Evolutionary conservation across 2,329 filamentous ascomycete species (phyloP).

Genomic region (Chalara sp.): DNA sequence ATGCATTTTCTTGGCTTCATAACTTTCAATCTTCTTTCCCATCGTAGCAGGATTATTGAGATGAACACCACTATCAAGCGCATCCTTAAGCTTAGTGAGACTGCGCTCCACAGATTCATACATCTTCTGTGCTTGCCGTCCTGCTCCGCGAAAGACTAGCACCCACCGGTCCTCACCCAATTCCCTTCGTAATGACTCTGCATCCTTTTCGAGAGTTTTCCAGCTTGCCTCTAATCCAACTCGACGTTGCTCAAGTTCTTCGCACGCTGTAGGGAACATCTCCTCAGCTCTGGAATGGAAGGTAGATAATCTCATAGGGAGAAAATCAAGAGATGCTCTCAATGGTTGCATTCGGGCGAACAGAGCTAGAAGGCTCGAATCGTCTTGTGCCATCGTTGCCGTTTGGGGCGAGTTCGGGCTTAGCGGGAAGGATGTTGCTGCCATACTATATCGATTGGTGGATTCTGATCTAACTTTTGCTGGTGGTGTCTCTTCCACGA

Average conservation of each 20-base stretch:
- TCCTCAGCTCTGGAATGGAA: conserved; percentile 73
- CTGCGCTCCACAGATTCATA: conserved; percentile 90
- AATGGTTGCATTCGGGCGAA: conserved; percentile 95
- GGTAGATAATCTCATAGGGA: conserved; percentile 87
- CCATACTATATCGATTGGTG: conserved; percentile 63
- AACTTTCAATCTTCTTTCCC: conserved; percentile 82
- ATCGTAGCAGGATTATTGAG: conserved; percentile 63
- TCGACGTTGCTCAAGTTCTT: conserved; percentile 74
- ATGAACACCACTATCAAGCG: conserved; percentile 67
- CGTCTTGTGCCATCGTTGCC: conserved; percentile 61
- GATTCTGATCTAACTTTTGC: conserved; percentile 43
- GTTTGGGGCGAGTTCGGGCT: conserved; percentile 56
- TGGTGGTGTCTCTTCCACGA: conserved; percentile 78
- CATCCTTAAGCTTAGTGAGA: conserved; percentile 73
- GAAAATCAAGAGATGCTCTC: conserved; percentile 85
- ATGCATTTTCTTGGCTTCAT: conserved; percentile 90
- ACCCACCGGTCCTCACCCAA: conserved; percentile 95
- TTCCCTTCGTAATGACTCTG: conserved; percentile 82
- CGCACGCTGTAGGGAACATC: conserved; percentile 83
- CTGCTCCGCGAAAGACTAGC: conserved; percentile 87
- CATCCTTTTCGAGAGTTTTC: conserved; percentile 82
- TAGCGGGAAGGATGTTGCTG: conserved; percentile 49
- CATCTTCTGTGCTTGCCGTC: conserved; percentile 91
- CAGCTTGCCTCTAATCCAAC: conserved; percentile 75
- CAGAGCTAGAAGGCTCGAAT: conserved; percentile 79